Evolutionary conservation across 2,329 filamentous ascomycete species (phyloP).

Genomic region (Venturia aucupariae): DNA sequence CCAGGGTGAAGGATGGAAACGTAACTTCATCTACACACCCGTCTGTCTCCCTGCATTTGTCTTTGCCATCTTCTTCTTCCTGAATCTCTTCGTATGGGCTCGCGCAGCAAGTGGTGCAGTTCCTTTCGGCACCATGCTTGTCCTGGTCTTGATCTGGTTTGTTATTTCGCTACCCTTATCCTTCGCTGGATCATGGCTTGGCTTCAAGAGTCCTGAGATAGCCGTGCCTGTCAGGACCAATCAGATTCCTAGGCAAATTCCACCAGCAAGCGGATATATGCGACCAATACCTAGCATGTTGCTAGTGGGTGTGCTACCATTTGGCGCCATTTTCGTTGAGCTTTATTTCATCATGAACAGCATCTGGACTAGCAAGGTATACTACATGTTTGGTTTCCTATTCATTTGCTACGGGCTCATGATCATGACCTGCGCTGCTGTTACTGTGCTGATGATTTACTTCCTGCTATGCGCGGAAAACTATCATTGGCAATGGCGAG

Average conservation of each 20-base stretch:
- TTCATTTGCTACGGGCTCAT: conserved; percentile 97
- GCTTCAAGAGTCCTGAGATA: conserved; percentile 63
- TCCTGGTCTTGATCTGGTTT: conserved; percentile 92
- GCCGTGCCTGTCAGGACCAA: conserved; percentile 85
- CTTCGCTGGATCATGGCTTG: conserved; percentile 83
- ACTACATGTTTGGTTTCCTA: conserved; percentile 99
- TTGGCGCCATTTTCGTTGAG: conserved; percentile 95
- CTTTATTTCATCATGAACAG: conserved; percentile 99
- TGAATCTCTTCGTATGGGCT: conserved; percentile 94
- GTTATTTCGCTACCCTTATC: conserved; percentile 89
- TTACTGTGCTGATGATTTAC: conserved; percentile 90
- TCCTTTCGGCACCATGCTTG: conserved; percentile 93
- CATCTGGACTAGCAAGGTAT: conserved; percentile 97
- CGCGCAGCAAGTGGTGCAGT: conserved; percentile 88
- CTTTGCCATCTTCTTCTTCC: conserved; percentile 80
- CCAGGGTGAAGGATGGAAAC: conserved; percentile 86
- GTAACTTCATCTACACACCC: conserved; percentile 83
- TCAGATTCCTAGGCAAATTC: conserved; percentile 96
- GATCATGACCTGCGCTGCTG: conserved; percentile 88
- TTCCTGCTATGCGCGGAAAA: conserved; percentile 94
- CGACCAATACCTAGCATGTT: conserved; percentile 83
- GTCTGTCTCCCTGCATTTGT: conserved; percentile 77
- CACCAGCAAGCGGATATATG: conserved; percentile 72
- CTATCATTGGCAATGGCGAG: conserved; percentile 98
- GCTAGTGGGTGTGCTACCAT: conserved; percentile 84